A percentile compares a stretch with the other conserved stretches of the same genome.
Evolutionary conservation across 805 yeast genomes (phyloP).

Genomic region (Candida manassasensis): DNA sequence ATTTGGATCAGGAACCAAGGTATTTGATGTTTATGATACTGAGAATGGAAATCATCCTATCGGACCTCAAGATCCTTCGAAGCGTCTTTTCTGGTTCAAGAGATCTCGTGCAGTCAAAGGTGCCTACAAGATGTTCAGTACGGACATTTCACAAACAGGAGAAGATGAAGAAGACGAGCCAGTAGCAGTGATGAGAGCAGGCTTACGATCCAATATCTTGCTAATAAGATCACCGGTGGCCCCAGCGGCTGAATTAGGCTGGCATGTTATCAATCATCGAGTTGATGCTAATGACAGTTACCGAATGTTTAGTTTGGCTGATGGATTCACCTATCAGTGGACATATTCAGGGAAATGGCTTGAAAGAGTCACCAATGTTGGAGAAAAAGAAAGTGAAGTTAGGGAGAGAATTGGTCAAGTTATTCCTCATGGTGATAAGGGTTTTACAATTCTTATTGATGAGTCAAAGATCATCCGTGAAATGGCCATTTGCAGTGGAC

Average conservation of each 20-base stretch:
- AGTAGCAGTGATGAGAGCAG: constrained; percentile 56
- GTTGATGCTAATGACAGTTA: constrained; percentile 61
- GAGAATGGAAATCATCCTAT: constrained; percentile 29
- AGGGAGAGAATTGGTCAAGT: constrained; percentile 61
- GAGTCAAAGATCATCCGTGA: constrained; percentile 53
- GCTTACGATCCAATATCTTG: constrained; percentile 54
- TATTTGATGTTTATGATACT: constrained; percentile 51
- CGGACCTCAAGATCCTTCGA: constrained; percentile 40
- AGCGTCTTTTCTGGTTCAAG: constrained; percentile 48
- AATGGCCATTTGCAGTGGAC: constrained; percentile 54
- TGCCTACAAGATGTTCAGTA: constrained; percentile 53
- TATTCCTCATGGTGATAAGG: constrained; percentile 46
- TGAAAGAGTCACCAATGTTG: constrained; percentile 53
- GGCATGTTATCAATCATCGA: constrained; percentile 57
- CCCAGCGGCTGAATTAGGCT: constrained; percentile 54
- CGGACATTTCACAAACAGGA: constrained; percentile 38
- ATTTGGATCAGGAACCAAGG: constrained; percentile 59
- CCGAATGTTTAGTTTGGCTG: constrained; percentile 55
- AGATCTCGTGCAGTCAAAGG: constrained; percentile 67
- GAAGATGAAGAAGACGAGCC: constrained; percentile 51
- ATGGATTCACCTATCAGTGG: constrained; percentile 63
- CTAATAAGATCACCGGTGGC: constrained; percentile 47
- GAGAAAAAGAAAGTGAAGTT: constrained; percentile 61
- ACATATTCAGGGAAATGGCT: constrained; percentile 54
- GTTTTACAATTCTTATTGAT: constrained; percentile 53